Evolutionary conservation across 2,329 filamentous ascomycete genomes (phyloP), one percentile per base, ranked within the genome.

Genomic region (Fusarium falciforme): DNA sequence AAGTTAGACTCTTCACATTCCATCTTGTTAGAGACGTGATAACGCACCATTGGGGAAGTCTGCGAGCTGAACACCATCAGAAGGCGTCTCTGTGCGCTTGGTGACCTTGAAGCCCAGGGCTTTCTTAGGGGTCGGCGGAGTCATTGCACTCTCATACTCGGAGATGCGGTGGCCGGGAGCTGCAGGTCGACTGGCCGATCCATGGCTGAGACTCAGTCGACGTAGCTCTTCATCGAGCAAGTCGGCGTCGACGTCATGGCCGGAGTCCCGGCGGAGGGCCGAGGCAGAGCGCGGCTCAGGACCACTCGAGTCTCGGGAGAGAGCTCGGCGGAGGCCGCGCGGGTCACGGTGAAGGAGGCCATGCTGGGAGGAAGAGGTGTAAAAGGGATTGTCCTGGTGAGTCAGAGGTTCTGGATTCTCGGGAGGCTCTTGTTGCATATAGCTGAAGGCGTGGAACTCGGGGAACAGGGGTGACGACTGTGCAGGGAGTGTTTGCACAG

Each of bases 1-100:
- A 62, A 80, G 60, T 77, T 62, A 78, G 69, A 31, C 64, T 27
- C 47, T 14, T 31, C 10, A 16, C 12, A 49, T 29, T 29, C n/a
- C 38, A 60, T 25, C 36, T 35, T 16, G 44, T 58, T 14, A 31
- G 40, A 10, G 38, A 11, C 16, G 36, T 25, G 61, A 58, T 42
- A 8, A 80, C 88, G 77, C 85, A 97, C 95, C 95, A 86, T 97
- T 98, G 8, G 96, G 95, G 72, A 98, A 92, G 73, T 90, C 85
- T 40, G 82, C 79, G 47, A 91, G 82, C 70, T 86, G 85, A 17
- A 83, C 79, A 49, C 87, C 83, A 52, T 81, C 80, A 12, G 80
- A 82, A 16, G 77, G 78, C 52, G 82, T 72, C 65, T 83, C 83
- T 49, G 82, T 77, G 71, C 86, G 85, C 81, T 87, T 89, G 64